A percentile compares a stretch with the other conserved stretches of the same genome.
Conservation (phyloP, 352 stramenopile genomes). For the Globisporangium echinulatum region DNA sequence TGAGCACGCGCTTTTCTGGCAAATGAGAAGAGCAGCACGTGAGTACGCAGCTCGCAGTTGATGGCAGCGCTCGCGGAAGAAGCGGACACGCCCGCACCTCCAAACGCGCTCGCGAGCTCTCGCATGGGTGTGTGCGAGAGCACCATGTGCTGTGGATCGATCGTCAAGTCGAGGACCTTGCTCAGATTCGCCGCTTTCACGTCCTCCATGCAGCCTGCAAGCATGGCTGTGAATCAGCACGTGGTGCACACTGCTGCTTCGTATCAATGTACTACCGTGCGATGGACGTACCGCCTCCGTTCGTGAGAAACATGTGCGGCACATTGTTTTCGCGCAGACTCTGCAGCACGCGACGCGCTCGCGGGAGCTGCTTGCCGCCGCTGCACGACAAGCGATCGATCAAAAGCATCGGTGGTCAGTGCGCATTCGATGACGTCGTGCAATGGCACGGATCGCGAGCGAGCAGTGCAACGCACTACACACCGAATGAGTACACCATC, state of each 20-base stretch:
- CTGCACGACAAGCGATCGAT: slow-evolving; percentile 11
- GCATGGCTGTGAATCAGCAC: neutral
- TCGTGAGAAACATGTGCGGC: slow-evolving; percentile 89
- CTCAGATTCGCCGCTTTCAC: slow-evolving; percentile 77
- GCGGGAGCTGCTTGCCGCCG: slow-evolving; percentile 63
- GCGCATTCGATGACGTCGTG: neutral
- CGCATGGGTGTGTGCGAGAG: slow-evolving; percentile 89
- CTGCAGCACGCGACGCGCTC: slow-evolving; percentile 58
- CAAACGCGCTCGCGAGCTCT: slow-evolving; percentile 55
- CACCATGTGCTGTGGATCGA: slow-evolving; percentile 72
- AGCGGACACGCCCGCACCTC: slow-evolving; percentile 20
- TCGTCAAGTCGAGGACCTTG: slow-evolving; percentile 45
- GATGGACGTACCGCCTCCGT: slow-evolving; percentile 46
- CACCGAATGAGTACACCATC: slow-evolving; percentile 88
- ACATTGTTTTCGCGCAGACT: slow-evolving; percentile 55
- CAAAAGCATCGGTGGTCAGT: neutral
- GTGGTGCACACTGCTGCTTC: neutral
- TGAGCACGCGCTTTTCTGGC: slow-evolving; percentile 73
- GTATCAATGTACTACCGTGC: neutral
- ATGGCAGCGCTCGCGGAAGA: neutral
- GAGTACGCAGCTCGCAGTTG: neutral
- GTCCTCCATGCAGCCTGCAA: slow-evolving; percentile 69
- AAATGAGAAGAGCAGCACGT: neutral
- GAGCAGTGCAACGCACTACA: neutral
- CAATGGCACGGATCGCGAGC: neutral